Evolutionary conservation across 129 eudicot species (phyloP).

Genomic region (Artemisia annua): DNA sequence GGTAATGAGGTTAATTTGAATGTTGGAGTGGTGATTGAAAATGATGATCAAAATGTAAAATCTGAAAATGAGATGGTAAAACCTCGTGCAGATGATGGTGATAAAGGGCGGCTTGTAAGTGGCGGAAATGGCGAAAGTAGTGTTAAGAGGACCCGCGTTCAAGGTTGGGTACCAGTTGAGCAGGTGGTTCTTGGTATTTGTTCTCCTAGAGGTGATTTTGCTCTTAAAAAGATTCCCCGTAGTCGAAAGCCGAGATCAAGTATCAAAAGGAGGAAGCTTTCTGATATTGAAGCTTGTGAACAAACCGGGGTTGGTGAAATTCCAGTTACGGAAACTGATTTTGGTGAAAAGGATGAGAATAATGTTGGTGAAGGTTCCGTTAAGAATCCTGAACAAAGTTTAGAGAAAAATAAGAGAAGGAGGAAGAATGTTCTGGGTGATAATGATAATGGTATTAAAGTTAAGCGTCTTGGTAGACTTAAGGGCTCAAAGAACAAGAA

Average conservation of each 20-base stretch:
- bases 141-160: neutral
- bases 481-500: no score
- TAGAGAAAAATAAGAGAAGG: no score
- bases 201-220: neutral
- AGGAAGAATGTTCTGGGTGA: no score
- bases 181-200: conserved; percentile 30
- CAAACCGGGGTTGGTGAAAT: neutral
- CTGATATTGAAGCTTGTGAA: neutral
- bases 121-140: conserved; percentile 6
- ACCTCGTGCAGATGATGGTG: neutral
- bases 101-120: conserved; percentile 10
- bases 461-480: neutral
- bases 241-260: neutral
- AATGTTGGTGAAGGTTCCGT: no score
- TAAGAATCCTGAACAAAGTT: no score
- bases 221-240: neutral
- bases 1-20: conserved; percentile 26
- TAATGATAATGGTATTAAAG: no score
- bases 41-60: conserved; percentile 8
- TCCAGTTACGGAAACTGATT: neutral
- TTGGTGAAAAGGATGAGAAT: neutral
- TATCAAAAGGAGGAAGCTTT: conserved; percentile 28
- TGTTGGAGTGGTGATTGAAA: conserved; percentile 19
- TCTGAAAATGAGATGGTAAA: neutral
- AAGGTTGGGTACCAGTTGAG: conserved; percentile 3